Base-by-base conservation (phyloP, 2,329 filamentous ascomycete species). In the Cladosporium sp. region DNA sequence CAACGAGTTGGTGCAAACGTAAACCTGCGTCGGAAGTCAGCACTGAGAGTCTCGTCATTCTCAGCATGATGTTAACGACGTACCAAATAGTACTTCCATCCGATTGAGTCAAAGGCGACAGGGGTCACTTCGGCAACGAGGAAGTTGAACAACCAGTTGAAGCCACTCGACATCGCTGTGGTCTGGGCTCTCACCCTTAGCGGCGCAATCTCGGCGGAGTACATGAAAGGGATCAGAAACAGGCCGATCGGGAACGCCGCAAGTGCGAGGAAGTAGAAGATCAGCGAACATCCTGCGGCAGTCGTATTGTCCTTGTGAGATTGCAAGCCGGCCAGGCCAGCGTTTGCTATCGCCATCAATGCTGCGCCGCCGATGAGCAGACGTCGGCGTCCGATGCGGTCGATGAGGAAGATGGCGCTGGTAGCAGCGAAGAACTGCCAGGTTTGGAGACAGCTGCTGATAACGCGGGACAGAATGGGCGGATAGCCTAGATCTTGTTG, bases 131-230 rank as follows among this genome's bases (percentile, higher is more conserved):
- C 69, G 1, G 70, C 72, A 18, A 72, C 66, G 16, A 73, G 55
- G 55, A 73, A 75, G 28, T 89, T 89, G 75, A 88, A 88, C 53
- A 87, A 83, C 85, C 85, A 87, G 75, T 87, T 87, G 7, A 80
- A 80, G 7, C 78, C 80, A 0, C 82, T 82, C 0, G 80, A 79
- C 64, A 77, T 73, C 2, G 72, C 74, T 6, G 74, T 74, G 3
- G 73, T 72, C 57, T 73, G 69, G 0, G 74, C 67, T 33, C 74
- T 60, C 31, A 75, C 74, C 3, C 70, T 57, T 23, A 75, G 64
- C 3, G 75, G 74, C 8, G 72, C 72, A 53, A 77, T 76, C 66
- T 77, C 75, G 26, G 70, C 69, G 33, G 65, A 65, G 53, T 80
- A 80, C 67, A 75, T 69, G 70, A 74, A 76, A 0, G 74, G 72